Percentiles rank a stretch among this genome's conserved stretches.
phyloP scores from a whole-genome alignment of 768 basidiomycete genomes.

The Antrodiella citrinella region DNA sequence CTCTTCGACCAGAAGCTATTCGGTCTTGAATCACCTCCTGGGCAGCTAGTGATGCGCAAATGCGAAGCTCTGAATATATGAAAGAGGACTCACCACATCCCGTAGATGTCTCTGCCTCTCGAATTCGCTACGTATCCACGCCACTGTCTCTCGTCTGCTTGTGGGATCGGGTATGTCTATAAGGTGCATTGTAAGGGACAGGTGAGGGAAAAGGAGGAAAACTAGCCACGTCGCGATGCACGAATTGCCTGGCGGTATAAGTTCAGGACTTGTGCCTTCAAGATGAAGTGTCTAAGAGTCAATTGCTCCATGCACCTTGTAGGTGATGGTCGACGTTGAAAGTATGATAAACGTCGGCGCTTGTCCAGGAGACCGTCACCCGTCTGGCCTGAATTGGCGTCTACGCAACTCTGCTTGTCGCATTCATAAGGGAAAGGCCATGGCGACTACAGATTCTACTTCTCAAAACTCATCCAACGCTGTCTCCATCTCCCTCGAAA shows the following conservation, averaged over 20 bases:
- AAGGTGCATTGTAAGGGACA: neutral
- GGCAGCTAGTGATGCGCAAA: neutral
- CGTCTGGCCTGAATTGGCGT: neutral
- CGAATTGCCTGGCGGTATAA: conserved; percentile 66
- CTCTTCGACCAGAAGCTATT: conserved; percentile 46
- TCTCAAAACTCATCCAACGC: neutral
- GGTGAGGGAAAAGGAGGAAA: conserved; percentile 5
- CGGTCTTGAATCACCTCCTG: conserved; percentile 57
- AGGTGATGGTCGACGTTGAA: neutral
- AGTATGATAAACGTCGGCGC: neutral
- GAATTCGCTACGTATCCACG: conserved; percentile 69
- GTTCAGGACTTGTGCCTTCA: conserved; percentile 49
- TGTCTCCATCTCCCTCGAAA: neutral
- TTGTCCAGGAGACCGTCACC: neutral
- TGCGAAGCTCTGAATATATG: neutral
- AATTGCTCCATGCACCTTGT: conserved; percentile 12
- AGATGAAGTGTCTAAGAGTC: conserved; percentile 68
- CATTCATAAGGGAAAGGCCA: conserved; percentile 16
- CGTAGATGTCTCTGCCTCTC: conserved; percentile 50
- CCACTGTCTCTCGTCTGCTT: conserved; percentile 56
- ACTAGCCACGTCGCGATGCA: conserved; percentile 50
- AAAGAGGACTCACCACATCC: conserved; percentile 42
- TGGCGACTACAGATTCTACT: conserved; percentile 25
- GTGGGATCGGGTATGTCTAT: conserved; percentile 55
- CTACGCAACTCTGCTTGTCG: conserved; percentile 2